Conservation (phyloP, 176 grass and related monocot species). For the Zea mays region DNA sequence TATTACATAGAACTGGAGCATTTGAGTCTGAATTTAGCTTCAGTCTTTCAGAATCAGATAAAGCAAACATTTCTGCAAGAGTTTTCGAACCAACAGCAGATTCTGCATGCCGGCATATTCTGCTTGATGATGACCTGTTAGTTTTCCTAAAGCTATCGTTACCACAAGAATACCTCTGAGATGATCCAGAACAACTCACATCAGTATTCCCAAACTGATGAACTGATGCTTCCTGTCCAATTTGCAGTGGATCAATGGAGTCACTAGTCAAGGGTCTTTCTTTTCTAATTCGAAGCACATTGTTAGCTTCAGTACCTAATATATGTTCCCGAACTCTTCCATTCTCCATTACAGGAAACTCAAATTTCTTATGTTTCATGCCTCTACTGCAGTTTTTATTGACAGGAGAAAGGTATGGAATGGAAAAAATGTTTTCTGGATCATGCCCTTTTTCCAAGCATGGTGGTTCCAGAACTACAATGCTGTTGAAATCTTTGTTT, state of each 20-base stretch:
- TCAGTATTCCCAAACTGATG: constrained; percentile 28
- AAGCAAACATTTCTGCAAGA: constrained; percentile 67
- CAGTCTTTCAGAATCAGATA: constrained; percentile 57
- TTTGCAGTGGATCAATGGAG: constrained; percentile 20
- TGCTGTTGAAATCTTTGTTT: constrained; percentile 28
- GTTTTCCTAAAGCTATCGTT: constrained; percentile 33
- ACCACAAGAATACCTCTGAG: constrained; percentile 25
- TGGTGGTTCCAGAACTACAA: constrained; percentile 59
- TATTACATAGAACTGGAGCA: constrained; percentile 11
- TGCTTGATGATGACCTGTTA: constrained; percentile 32
- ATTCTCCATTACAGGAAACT: constrained; percentile 35
- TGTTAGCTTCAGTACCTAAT: constrained; percentile 26
- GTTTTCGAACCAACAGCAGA: constrained; percentile 41
- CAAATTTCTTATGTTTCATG: constrained; percentile 33
- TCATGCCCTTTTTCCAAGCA: constrained; percentile 39
- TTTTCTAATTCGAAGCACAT: constrained; percentile 21
- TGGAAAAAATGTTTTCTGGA: constrained; percentile 34
- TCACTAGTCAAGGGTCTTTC: constrained; percentile 26
- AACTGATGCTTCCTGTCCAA: constrained; percentile 33
- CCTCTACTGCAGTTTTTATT: constrained; percentile 37
- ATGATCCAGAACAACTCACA: constrained; percentile 25
- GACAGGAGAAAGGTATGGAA: constrained; percentile 30
- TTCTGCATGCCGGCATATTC: constrained; percentile 30
- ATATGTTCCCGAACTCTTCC: constrained; percentile 32
- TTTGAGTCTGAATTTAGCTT: constrained; percentile 34